These are phyloP conservation scores for Sugiyamaella smithiae DNA, from an alignment of 805 yeast species.

Conservation along the genomic window DNA sequence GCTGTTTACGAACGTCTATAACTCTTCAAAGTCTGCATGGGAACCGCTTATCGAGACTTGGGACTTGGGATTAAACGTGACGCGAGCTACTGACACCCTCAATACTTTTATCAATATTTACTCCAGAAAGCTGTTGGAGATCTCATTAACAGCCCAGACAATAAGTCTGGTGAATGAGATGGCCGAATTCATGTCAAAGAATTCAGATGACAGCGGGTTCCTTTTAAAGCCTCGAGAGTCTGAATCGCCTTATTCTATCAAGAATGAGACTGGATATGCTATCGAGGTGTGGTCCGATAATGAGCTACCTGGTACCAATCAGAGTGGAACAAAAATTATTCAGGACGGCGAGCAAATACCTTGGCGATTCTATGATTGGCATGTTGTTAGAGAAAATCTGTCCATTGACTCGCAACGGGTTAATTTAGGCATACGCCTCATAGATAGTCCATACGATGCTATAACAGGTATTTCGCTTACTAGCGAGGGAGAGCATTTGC, in stretches of 20 bases:
- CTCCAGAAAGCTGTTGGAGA: conserved; percentile 74
- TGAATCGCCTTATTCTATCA: conserved; percentile 74
- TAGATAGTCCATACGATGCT: conserved; percentile 54
- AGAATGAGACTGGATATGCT: conserved; percentile 82
- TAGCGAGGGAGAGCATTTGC: conserved; percentile 79
- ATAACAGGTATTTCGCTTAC: conserved; percentile 61
- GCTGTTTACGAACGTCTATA: conserved; percentile 71
- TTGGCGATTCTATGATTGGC: conserved; percentile 97
- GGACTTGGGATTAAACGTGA: conserved; percentile 70
- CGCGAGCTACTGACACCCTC: conserved; percentile 45
- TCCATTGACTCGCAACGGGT: conserved; percentile 62
- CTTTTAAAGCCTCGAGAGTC: conserved; percentile 60
- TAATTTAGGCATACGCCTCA: conserved; percentile 54
- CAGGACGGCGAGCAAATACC: conserved; percentile 52
- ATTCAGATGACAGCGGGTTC: conserved; percentile 26
- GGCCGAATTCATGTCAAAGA: conserved; percentile 41
- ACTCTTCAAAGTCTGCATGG: conserved; percentile 82
- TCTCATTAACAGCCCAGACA: conserved; percentile 78
- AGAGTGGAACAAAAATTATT: conserved; percentile 23
- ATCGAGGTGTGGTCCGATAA: conserved; percentile 79
- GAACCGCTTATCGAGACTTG: conserved; percentile 91
- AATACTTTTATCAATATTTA: conserved; percentile 60
- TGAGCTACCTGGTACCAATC: conserved; percentile 27
- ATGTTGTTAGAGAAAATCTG: conserved; percentile 73
- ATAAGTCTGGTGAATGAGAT: conserved; percentile 74